Conservation (phyloP, 2,329 filamentous ascomycete species). For the Trichoderma lentiforme region DNA sequence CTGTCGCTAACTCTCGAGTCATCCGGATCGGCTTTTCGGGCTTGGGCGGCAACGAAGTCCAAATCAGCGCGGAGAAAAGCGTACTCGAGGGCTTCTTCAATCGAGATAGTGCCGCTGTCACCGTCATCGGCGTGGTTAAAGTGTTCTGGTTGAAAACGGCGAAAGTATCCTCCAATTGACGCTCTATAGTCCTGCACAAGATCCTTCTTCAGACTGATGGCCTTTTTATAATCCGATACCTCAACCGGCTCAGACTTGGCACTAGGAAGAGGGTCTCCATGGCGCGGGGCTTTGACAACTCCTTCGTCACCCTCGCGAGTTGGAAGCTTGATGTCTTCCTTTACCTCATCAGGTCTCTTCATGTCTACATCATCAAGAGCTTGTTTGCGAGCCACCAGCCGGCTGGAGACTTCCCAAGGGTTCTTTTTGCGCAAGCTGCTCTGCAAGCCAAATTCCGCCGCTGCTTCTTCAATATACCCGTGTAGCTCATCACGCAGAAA, state of each 20-base stretch:
- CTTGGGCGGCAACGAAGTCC: conserved; percentile 89
- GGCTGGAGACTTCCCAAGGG: conserved; percentile 27
- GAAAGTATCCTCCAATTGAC: conserved; percentile 90
- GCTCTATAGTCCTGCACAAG: conserved; percentile 76
- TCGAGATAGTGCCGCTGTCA: conserved; percentile 43
- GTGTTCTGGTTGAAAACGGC: conserved; percentile 78
- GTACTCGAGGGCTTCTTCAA: conserved; percentile 81
- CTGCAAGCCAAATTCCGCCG: conserved; percentile 69
- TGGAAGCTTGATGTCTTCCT: conserved; percentile 36
- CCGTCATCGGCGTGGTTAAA: conserved; percentile 51
- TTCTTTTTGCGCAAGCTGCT: conserved; percentile 63
- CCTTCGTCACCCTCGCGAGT: conserved; percentile 30
- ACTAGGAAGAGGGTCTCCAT: conserved; percentile 37
- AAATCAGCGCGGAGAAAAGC: conserved; percentile 92
- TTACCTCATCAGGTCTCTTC: conserved; percentile 47
- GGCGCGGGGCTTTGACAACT: conserved; percentile 36
- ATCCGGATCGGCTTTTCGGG: conserved; percentile 70
- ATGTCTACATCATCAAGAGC: conserved; percentile 42
- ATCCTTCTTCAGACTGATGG: conserved; percentile 64
- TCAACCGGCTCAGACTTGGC: conserved; percentile 47
- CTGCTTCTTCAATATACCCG: conserved; percentile 81
- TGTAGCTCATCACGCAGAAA: conserved; percentile 84
- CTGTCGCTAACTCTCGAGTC: conserved; percentile 69
- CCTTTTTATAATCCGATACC: conserved; percentile 55
- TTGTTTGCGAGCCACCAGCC: conserved; percentile 24